Conservation (phyloP, 306 rosid genomes). For the Inga oerstediana region DNA sequence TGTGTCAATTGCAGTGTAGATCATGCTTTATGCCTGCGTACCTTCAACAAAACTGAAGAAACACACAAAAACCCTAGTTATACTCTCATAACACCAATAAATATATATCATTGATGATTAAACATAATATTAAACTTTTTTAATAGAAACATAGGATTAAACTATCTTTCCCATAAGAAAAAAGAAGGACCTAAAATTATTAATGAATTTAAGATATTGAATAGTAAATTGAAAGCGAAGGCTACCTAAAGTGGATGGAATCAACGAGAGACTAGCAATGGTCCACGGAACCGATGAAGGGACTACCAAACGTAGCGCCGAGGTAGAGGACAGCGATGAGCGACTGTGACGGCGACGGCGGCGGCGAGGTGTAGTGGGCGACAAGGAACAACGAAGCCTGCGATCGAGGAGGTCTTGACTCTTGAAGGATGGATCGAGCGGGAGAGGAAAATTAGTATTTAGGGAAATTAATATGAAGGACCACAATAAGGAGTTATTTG, state of each 20-base stretch:
- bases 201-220: neutral
- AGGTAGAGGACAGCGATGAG: neutral
- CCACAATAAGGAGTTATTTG: neutral
- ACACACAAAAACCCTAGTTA: neutral
- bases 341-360: neutral
- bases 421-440: neutral
- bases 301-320: neutral
- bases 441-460: neutral
- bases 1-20: slow-evolving; percentile 66
- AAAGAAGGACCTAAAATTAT: neutral
- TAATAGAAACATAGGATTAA: neutral
- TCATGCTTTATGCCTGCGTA: neutral
- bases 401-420: neutral
- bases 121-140: neutral
- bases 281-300: neutral
- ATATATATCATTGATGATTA: neutral
- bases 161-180: neutral
- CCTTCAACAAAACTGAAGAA: neutral
- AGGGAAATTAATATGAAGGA: no score
- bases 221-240: neutral
- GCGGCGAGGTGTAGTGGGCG: neutral
- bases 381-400: neutral
- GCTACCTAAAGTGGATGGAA: neutral
- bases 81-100: neutral
- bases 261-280: neutral